These are phyloP conservation scores for Brettanomyces sp. DNA, from an alignment of 805 yeast species.

Conservation along the genomic window DNA sequence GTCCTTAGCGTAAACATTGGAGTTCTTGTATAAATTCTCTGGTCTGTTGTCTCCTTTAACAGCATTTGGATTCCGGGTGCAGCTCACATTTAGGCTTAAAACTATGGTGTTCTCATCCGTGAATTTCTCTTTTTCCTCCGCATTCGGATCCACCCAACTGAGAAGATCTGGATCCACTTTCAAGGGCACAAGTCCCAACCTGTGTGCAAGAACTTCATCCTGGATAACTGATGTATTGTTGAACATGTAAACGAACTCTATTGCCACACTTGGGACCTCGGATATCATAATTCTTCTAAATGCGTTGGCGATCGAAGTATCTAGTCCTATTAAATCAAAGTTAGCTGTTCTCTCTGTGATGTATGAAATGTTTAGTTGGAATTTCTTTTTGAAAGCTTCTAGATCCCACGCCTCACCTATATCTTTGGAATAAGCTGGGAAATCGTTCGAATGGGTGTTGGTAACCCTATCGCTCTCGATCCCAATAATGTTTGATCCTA, in stretches of 20 bases:
- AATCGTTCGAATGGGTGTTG: constrained; percentile 81
- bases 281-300: constrained; percentile 95
- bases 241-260: constrained; percentile 82
- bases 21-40: constrained; percentile 70
- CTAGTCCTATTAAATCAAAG: constrained; percentile 79
- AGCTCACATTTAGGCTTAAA: constrained; percentile 67
- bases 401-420: constrained; percentile 75
- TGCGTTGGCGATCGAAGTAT: constrained; percentile 91
- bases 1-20: constrained; percentile 83
- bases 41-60: constrained; percentile 74
- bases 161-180: constrained; percentile 84
- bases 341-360: constrained; percentile 64
- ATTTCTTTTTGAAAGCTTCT: constrained; percentile 61
- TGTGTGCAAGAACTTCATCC: constrained; percentile 93
- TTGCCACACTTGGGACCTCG: constrained; percentile 93
- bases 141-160: constrained; percentile 66
- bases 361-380: constrained; percentile 59
- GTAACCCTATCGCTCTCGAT: constrained; percentile 88
- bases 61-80: constrained; percentile 81
- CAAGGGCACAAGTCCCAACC: constrained; percentile 88
- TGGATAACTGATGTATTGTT: constrained; percentile 95
- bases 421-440: constrained; percentile 69
- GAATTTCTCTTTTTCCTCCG: constrained; percentile 59
- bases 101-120: constrained; percentile 89
- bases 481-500: constrained; percentile 51